Evolutionary conservation across 257 asterid species (phyloP), one percentile per base, ranked within the genome.

Genomic region (Solanum bulbocastanum): DNA sequence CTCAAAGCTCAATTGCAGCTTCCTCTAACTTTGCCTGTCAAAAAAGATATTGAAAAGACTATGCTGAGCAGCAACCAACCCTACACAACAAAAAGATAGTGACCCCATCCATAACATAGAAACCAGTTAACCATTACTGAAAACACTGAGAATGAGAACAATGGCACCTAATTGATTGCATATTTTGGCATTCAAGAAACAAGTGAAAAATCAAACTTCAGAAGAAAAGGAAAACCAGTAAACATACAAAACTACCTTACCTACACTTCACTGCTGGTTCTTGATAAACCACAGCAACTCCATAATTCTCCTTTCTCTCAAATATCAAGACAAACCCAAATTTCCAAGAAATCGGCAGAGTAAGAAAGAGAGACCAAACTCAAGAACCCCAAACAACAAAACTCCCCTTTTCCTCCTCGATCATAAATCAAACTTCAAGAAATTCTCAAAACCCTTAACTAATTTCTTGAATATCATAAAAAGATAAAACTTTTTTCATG

Each of bases 1-100:
- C 83, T 87, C 84, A 85, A 22, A 83, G 60, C 75, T 35, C 68
- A 87, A 79, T 75, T 58, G 37, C 87, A 65, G 78, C 76, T 86
- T 88, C 69, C 87, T 86, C 87, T 71, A 90, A 65, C 87, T 83
- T 71, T 56, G 37, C 91, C 95, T 91, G 90, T 68, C 88, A 86
- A 49, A 27, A 71, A 10, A 78, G 65, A 78, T 42, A 78, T 25
- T 25, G 14, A 78, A 78, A 78, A 81, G 85, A 81, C 85, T 46
- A 30, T 46, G 30, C 68, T 46, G 42, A 81, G 68, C 18, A 46
- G 20, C 85, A 81, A 81, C 40, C 37, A 78, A 78, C 65, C 16
- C 14, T 42, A 42, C 62, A 42, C 25, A 20, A 56, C 37, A 25
- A 44, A 78, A 42, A 78, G 9, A 42, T 42, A 78, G 37, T 42